Percentiles rank a stretch among this genome's conserved stretches.
Conservation (phyloP, 1,284 basidiomycete species). For the Tilletia caries region DNA sequence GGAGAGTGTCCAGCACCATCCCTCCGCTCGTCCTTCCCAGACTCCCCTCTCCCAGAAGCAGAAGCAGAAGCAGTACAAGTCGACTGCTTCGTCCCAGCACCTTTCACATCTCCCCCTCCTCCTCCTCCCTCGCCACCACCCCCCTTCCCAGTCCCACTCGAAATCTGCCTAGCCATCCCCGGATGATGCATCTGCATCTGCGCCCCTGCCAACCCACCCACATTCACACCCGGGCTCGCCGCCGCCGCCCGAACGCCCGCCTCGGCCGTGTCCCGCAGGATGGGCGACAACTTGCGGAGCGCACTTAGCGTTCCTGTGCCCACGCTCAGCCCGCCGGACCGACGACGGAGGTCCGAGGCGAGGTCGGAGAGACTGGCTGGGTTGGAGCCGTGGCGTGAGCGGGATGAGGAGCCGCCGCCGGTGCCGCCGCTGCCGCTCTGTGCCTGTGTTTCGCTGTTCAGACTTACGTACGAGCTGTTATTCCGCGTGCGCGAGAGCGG, state of each 20-base stretch:
- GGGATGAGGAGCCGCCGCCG: not conserved
- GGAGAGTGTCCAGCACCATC: no score
- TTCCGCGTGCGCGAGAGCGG: slow-evolving; percentile 27
- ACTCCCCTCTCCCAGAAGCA: not conserved
- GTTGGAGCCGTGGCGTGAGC: not conserved
- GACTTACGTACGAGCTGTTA: slow-evolving; percentile 23
- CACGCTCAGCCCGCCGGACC: not conserved
- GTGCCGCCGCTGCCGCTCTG: not conserved
- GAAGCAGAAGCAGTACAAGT: no score
- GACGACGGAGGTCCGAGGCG: slow-evolving; percentile 7
- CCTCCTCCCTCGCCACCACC: no score
- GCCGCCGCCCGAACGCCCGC: slow-evolving; percentile 3
- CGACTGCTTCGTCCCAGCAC: not conserved
- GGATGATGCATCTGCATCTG: slow-evolving; percentile 11
- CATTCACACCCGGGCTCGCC: not conserved
- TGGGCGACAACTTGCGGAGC: slow-evolving; percentile 2
- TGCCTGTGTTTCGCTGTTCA: slow-evolving; percentile 13
- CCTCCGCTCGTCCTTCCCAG: not conserved
- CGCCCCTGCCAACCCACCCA: not conserved
- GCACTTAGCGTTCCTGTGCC: not conserved
- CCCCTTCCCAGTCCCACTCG: not conserved
- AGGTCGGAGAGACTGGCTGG: not conserved
- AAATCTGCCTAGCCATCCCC: not conserved
- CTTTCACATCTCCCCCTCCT: no score
- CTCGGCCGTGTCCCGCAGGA: slow-evolving; percentile 5